phyloP scores from a whole-genome alignment of 2,329 filamentous ascomycete genomes.

The Davidsoniella australis region DNA sequence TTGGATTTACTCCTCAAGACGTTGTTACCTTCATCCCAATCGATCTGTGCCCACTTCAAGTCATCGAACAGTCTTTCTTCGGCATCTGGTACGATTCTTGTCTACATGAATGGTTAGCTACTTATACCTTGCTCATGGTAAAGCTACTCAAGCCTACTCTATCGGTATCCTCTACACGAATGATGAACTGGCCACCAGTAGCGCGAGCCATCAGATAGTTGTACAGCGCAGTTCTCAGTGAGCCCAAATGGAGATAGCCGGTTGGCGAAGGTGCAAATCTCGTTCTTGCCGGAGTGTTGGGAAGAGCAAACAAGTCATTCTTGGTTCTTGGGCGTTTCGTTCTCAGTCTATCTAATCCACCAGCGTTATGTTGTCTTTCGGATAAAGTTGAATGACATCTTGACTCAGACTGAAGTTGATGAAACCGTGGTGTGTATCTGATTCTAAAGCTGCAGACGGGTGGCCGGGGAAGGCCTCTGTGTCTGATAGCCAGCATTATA shows the following conservation, averaged over 20 bases:
- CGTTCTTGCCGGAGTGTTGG: constrained; percentile 34
- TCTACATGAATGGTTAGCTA: constrained; percentile 29
- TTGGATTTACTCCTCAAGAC: neutral
- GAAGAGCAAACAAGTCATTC: constrained; percentile 21
- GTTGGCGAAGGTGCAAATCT: constrained; percentile 94
- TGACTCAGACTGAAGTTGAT: neutral
- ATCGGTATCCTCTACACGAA: constrained; percentile 91
- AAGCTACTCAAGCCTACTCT: constrained; percentile 36
- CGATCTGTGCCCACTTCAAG: constrained; percentile 70
- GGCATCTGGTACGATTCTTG: constrained; percentile 63
- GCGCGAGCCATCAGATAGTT: constrained; percentile 82
- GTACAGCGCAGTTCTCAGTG: constrained; percentile 81
- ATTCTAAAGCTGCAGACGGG: too few species aligned
- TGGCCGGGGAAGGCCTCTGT: neutral
- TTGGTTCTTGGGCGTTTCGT: neutral
- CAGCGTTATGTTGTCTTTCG: neutral
- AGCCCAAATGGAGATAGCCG: constrained; percentile 82
- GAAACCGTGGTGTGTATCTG: too few species aligned
- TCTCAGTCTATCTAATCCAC: constrained; percentile 7
- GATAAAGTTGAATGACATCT: constrained; percentile 4
- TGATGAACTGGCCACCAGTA: constrained; percentile 75
- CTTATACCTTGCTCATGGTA: constrained; percentile 5
- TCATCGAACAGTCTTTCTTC: constrained; percentile 64
- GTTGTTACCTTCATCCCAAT: constrained; percentile 59
- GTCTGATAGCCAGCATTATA: constrained; percentile 2